phyloP scores from a whole-genome alignment of 192 early-diverging fungal species.

The Phlyctochytrium planicorne region DNA sequence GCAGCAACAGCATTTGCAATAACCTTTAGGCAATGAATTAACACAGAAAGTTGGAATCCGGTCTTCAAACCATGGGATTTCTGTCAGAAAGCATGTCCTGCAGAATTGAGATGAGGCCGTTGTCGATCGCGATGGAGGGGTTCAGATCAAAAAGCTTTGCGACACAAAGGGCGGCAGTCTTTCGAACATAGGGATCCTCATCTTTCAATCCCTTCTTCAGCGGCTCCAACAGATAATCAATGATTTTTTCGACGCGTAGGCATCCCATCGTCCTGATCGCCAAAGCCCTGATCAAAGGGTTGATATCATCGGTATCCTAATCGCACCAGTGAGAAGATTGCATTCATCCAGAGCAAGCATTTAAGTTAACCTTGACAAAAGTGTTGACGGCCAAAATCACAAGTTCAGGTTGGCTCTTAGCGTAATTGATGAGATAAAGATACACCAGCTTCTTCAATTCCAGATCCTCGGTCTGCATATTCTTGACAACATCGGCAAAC shows the following conservation, averaged over 20 bases:
- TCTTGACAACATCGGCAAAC: constrained; percentile 92
- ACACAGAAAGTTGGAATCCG: constrained; percentile 2
- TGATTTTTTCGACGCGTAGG: constrained; percentile 88
- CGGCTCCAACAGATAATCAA: constrained; percentile 82
- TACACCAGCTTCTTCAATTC: constrained; percentile 79
- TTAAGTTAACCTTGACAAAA: constrained; percentile 68
- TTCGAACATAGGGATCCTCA: constrained; percentile 93
- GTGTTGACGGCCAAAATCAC: constrained; percentile 86
- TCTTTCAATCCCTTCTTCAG: constrained; percentile 64
- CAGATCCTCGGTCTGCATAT: constrained; percentile 62
- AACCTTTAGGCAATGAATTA: constrained; percentile 53
- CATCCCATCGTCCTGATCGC: constrained; percentile 98
- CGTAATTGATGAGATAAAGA: constrained; percentile 96
- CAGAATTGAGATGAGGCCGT: constrained; percentile 83
- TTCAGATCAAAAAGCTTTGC: constrained; percentile 93
- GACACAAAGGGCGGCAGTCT: constrained; percentile 92
- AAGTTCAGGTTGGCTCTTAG: constrained; percentile 89
- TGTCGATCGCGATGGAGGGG: constrained; percentile 83
- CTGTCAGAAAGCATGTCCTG: constrained; percentile 90
- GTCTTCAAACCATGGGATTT: constrained; percentile 82
- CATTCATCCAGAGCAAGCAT: background rate
- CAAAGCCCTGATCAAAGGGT: constrained; percentile 91
- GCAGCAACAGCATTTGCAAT: constrained; percentile 95
- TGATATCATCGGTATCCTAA: constrained; percentile 87
- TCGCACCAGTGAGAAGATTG: constrained; percentile 3